phyloP scores from a whole-genome alignment of 2,329 filamentous ascomycete species.

The Colletotrichum costaricense region DNA sequence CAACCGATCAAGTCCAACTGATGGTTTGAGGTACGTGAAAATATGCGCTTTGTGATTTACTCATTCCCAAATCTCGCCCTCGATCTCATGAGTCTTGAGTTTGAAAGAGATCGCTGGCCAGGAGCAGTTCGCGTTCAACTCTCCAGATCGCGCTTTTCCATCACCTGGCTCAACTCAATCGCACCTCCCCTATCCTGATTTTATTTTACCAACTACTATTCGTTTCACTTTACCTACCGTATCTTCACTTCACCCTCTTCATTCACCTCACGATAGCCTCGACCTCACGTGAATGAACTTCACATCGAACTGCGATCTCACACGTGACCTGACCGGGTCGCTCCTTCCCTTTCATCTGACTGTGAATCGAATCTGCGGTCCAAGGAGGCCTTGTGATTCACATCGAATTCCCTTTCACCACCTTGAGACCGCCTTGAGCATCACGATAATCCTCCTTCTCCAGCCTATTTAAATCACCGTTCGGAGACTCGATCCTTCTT shows the following conservation, averaged over 20 bases:
- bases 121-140: no score
- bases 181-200: neutral
- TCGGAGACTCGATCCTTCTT: neutral
- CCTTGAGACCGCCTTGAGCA: neutral
- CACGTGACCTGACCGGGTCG: neutral
- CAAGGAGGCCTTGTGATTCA: neutral
- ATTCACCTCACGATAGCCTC: neutral
- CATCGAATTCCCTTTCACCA: neutral
- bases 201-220: no score
- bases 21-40: constrained; percentile 35
- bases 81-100: neutral
- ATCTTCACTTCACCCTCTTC: neutral
- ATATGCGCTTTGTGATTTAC: neutral
- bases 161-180: neutral
- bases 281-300: neutral
- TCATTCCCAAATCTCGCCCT: neutral
- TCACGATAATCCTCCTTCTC: neutral
- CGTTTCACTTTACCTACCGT: neutral
- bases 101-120: neutral
- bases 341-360: constrained; percentile 1
- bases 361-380: no score
- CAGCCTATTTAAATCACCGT: neutral
- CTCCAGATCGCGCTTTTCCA: neutral
- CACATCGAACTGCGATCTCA: neutral
- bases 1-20: constrained; percentile 35